Evolutionary conservation across 768 basidiomycete genomes (phyloP).

Genomic region (Collybiopsis luxurians): DNA sequence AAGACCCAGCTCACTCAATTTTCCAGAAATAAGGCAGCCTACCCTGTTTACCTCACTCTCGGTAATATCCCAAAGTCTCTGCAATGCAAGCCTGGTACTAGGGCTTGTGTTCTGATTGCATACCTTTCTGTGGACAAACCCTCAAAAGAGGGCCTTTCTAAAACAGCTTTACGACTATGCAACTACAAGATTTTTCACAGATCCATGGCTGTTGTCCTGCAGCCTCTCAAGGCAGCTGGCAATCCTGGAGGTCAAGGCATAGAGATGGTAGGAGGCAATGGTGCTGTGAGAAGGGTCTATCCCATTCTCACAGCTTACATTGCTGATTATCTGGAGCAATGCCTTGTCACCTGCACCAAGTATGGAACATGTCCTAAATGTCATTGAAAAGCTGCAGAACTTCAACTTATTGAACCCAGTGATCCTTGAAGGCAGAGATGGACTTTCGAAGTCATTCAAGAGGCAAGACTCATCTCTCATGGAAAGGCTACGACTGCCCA

Average conservation of each 20-base stretch:
- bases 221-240: not conserved
- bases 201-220: not conserved
- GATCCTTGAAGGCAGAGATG: no score
- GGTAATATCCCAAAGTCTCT: slow-evolving; percentile 26
- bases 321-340: slow-evolving; percentile 5
- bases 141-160: not conserved
- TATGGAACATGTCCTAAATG: slow-evolving; percentile 9
- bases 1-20: slow-evolving; percentile 29
- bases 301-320: slow-evolving; percentile 9
- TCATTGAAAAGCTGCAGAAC: slow-evolving; percentile 3
- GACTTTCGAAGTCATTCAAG: no score
- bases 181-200: no score
- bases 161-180: no score
- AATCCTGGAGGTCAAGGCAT: slow-evolving; percentile 12
- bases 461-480: no score
- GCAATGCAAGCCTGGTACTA: not conserved
- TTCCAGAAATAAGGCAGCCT: slow-evolving; percentile 25
- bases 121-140: slow-evolving; percentile 12
- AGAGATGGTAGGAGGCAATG: slow-evolving; percentile 14
- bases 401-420: not conserved
- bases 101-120: slow-evolving; percentile 9
- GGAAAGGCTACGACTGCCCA: no score
- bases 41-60: slow-evolving; percentile 32
- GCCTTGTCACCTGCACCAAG: slow-evolving; percentile 4
- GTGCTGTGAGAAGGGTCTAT: not conserved